These are phyloP conservation scores for Tolypocladium album DNA, from an alignment of 2,329 filamentous ascomycete species.

Conservation along the genomic window DNA sequence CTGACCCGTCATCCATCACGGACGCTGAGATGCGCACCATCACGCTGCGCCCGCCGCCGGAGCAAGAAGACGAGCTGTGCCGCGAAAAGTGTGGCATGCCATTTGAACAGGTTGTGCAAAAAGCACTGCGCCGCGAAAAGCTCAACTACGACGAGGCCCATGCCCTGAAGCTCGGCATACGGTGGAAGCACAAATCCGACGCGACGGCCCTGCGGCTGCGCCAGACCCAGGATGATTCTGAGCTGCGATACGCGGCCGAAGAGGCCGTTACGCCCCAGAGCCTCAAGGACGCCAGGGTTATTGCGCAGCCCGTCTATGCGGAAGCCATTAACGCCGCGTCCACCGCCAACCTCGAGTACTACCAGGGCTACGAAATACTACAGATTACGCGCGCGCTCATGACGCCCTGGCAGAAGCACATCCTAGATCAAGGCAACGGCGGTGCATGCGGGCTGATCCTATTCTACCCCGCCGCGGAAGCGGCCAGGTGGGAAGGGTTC, in stretches of 20 bases:
- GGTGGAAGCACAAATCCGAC: not conserved
- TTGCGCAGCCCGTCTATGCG: not conserved
- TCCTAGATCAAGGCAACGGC: not conserved
- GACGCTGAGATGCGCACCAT: constrained; percentile 1
- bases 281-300: not conserved
- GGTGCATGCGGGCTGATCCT: not conserved
- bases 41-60: not conserved
- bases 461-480: not conserved
- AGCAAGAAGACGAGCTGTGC: constrained; percentile 1
- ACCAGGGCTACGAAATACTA: not conserved
- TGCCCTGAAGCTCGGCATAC: not conserved
- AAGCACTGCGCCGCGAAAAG: not conserved
- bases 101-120: not conserved
- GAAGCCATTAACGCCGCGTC: not conserved
- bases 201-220: not conserved
- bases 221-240: not conserved
- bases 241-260: not conserved
- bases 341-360: not conserved
- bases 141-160: not conserved
- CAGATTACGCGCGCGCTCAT: not conserved
- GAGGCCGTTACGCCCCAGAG: not conserved
- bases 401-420: not conserved
- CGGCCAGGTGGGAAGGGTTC: not conserved
- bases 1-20: not conserved
- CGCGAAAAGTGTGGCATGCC: constrained; percentile 1